phyloP scores from a whole-genome alignment of 208 protist genomes.

The Leishmania arabica region DNA sequence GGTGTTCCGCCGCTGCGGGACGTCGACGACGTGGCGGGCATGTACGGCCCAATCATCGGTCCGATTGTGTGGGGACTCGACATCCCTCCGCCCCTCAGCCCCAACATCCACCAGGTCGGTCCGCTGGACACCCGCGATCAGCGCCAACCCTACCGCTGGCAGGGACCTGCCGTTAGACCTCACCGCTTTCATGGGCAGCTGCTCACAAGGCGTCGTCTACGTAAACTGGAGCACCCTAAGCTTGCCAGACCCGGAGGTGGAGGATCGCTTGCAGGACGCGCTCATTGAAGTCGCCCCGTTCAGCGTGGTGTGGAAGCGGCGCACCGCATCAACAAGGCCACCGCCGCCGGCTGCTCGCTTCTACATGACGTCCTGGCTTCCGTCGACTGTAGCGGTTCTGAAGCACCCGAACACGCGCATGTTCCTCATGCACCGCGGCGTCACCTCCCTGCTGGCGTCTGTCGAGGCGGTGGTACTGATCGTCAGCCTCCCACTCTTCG shows the following conservation, averaged over 20 bases:
- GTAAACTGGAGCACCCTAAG: slow-evolving; percentile 57
- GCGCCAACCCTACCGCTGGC: slow-evolving; percentile 16
- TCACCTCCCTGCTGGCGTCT: slow-evolving; percentile 48
- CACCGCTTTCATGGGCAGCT: slow-evolving; percentile 39
- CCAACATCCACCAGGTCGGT: slow-evolving; percentile 56
- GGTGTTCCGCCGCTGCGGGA: slow-evolving; percentile 29
- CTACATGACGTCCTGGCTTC: slow-evolving; percentile 32
- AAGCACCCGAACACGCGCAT: slow-evolving; percentile 42
- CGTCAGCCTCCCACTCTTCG: slow-evolving; percentile 54
- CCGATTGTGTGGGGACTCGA: slow-evolving; percentile 53
- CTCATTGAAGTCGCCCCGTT: slow-evolving; percentile 31
- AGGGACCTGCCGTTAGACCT: slow-evolving; percentile 22
- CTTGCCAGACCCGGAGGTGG: slow-evolving; percentile 15
- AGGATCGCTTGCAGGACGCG: slow-evolving; percentile 29
- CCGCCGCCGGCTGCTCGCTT: slow-evolving; percentile 7
- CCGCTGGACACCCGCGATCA: slow-evolving; percentile 40
- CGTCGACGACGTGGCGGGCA: slow-evolving; percentile 39
- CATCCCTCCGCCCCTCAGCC: slow-evolving; percentile 53
- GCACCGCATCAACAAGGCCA: background rate
- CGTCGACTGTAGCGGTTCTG: slow-evolving; percentile 41
- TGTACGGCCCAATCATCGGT: slow-evolving; percentile 44
- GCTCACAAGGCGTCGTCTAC: slow-evolving; percentile 45
- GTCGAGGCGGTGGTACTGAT: slow-evolving; percentile 44
- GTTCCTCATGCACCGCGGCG: slow-evolving; percentile 58
- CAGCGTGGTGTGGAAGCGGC: slow-evolving; percentile 60